Base-by-base conservation (phyloP, 2,329 filamentous ascomycete species). In the Sporothrix curviconia region DNA sequence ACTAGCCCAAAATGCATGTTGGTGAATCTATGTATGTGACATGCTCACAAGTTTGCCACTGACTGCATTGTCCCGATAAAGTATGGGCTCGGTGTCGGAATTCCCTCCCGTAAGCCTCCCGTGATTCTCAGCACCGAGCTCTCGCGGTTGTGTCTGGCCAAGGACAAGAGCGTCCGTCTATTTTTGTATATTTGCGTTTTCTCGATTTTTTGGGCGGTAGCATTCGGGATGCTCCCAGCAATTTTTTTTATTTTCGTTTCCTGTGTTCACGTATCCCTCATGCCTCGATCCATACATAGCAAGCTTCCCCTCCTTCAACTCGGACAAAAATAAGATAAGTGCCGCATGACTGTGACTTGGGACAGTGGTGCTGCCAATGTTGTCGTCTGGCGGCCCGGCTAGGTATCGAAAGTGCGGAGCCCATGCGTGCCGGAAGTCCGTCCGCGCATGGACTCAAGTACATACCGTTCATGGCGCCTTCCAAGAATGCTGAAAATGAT, bases 81-180 rank as follows among this genome's bases (percentile, higher is more conserved):
- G 28, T 22, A n/a, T 24, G 7, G 17, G 28, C 12, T 17, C 39
- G 28, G 42, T 47, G 30, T 24, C 43, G 53, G 49, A 43, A 56
- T 49, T 56, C 53, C 53, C 43, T 25, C 53, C 53, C 53, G 32
- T 22, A 56, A 15, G 12, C 42, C 42, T 40, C 53, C 53, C 53
- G 12, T 30, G 22, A 49, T 56, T 56, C 53, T 49, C 42, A n/a
- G 43, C 17, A 44, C 39, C 39, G 50, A 28, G 14, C 37, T 43
- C 50, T 25, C 24, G n/a, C 28, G 17, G 30, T 25, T n/a, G 37
- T 3, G 2, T 19, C n/a, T 39, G 28, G 28, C 51, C 19, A 6
- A 36, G 17, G 19, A 8, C 5, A 9, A n/a, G n/a, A n/a, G n/a
- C n/a, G n/a, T n/a, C 30, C 32, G 19, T n/a, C 30, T 55, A 2